Conservation (phyloP, 129 eudicot genomes). For the sunflower (Helianthus annuus) region DNA sequence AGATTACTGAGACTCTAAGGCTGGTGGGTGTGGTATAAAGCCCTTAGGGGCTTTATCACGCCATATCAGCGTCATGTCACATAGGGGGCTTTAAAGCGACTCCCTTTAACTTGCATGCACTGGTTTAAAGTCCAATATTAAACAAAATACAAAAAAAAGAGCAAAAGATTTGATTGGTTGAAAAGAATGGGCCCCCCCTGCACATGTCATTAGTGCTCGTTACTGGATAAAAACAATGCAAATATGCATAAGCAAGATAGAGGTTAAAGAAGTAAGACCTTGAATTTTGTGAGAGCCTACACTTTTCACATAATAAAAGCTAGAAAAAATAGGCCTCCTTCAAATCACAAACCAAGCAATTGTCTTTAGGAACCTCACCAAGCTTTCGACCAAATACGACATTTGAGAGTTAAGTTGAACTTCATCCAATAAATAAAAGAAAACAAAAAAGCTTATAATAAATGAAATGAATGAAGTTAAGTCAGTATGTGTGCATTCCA, state of each 20-base stretch:
- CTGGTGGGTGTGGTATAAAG: neutral
- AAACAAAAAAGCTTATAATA: neutral
- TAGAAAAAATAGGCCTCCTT: constrained; percentile 32
- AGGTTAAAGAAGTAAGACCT: constrained; percentile 33
- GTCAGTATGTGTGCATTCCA: neutral
- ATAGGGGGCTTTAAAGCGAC: too few relatives aligned
- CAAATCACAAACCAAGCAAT: constrained; percentile 13
- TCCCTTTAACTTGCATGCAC: too few relatives aligned
- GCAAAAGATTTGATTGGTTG: too few relatives aligned
- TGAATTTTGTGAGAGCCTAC: constrained; percentile 99
- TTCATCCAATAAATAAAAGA: neutral
- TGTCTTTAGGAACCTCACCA: constrained; percentile 51
- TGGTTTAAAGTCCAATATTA: too few relatives aligned
- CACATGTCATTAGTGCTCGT: too few relatives aligned
- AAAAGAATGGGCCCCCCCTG: too few relatives aligned
- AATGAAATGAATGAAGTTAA: too few relatives aligned
- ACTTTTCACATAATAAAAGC: constrained; percentile 51
- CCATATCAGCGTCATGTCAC: too few relatives aligned
- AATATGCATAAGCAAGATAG: neutral
- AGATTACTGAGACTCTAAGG: neutral
- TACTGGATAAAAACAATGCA: neutral
- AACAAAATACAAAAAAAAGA: too few relatives aligned
- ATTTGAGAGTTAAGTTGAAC: constrained; percentile 37
- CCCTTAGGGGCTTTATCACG: too few relatives aligned
- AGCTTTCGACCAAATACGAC: constrained; percentile 94